These are phyloP conservation scores for Neonectria coccinea DNA, from an alignment of 2,329 filamentous ascomycete species.

Conservation along the genomic window DNA sequence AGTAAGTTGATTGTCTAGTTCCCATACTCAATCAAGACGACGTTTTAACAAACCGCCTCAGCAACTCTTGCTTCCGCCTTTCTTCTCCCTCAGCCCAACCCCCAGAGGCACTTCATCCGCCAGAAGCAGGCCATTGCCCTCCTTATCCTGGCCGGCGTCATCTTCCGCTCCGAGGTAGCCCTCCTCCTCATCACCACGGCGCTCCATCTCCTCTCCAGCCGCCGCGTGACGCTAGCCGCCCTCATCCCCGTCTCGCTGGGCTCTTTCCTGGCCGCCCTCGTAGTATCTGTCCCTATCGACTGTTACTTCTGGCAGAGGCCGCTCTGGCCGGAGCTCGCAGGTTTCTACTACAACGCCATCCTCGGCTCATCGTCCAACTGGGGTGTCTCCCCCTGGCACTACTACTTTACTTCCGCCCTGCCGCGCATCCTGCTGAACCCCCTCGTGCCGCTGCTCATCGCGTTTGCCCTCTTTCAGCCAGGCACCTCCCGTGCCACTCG, in stretches of 20 bases:
- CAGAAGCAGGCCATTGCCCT: constrained; percentile 77
- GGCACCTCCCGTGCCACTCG: constrained; percentile 57
- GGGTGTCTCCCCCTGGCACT: constrained; percentile 88
- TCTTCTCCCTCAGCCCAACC: constrained; percentile 51
- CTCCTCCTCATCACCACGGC: constrained; percentile 79
- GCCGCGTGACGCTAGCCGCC: constrained; percentile 63
- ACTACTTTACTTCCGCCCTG: constrained; percentile 85
- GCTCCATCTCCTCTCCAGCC: constrained; percentile 70
- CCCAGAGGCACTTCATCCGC: constrained; percentile 52
- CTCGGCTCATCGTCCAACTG: constrained; percentile 85
- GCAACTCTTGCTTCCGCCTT: constrained; percentile 73
- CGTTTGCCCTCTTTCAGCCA: constrained; percentile 62
- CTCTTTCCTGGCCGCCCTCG: constrained; percentile 75
- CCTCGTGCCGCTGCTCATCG: constrained; percentile 67
- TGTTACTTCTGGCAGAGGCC: constrained; percentile 92
- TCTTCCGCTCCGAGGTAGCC: constrained; percentile 92
- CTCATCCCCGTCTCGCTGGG: constrained; percentile 75
- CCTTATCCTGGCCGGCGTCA: constrained; percentile 81
- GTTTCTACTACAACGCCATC: constrained; percentile 92
- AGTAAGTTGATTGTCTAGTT: constrained; percentile 64
- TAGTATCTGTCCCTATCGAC: constrained; percentile 80
- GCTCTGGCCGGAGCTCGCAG: constrained; percentile 90
- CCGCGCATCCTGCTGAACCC: constrained; percentile 90
- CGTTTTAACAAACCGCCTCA: constrained; percentile 46
- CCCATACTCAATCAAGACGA: not conserved